Evolutionary conservation across 192 early-diverging fungal genomes (phyloP), one percentile per base, ranked within the genome.

Genomic region (Fimicolochytrium jonesii): DNA sequence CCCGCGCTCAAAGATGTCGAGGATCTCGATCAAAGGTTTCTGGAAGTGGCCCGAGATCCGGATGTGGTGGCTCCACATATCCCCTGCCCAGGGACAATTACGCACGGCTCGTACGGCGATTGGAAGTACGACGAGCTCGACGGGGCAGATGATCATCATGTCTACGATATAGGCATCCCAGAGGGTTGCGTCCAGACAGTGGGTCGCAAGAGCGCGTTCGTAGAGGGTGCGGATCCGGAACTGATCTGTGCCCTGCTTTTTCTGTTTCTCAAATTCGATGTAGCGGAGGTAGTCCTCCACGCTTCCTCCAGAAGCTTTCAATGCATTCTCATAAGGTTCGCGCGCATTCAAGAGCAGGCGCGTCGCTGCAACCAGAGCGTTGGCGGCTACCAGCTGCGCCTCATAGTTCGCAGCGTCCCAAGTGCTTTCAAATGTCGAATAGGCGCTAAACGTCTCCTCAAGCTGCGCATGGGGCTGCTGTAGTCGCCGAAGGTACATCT

Each of bases 11-110:
- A 64, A 69, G 18, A 49, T 50, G 13, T 64, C 67, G n/a, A n/a
- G n/a, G n/a, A n/a, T n/a, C n/a, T n/a, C n/a, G n/a, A n/a, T 67
- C n/a, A n/a, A n/a, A n/a, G n/a, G n/a, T n/a, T n/a, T n/a, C n/a
- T n/a, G n/a, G n/a, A n/a, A n/a, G n/a, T n/a, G n/a, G n/a, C n/a
- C n/a, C n/a, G 55, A 20, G 11, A 75, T 53, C 37, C 78, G 47
- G 13, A 77, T 51, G 4, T 62, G 70, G 48, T 80, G 78, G 25
- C 68, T 65, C 83, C 87, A 89, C 15, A 90, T 60, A 42, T 77
- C 79, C 6, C 84, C 88, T 15, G 77, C 70, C 88, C 87, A 90
- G 43, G 73, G 75, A 70, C 87, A 92, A 42, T 92, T 92, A n/a
- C 82, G 63, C 1, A 80, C 64, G 2, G 87, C 74, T 3, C 88